Percentiles rank a stretch among this genome's conserved stretches.
Conservation (phyloP, 108 stramenopile species). For the Fragilaria radians region DNA sequence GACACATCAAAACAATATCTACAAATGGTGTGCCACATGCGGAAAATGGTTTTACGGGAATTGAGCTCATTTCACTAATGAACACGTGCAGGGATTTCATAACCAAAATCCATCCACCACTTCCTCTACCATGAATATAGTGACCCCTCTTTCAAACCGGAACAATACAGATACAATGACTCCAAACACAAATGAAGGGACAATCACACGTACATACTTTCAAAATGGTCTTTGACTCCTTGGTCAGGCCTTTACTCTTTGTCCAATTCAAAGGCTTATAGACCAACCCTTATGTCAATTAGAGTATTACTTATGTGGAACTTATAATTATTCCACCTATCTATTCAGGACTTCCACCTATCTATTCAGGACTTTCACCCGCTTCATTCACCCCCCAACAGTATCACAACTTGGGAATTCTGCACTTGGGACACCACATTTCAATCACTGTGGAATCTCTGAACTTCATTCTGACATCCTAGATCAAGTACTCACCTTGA, state of each 20-base stretch:
- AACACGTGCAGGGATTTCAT: not conserved
- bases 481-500: not conserved
- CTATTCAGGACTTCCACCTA: too few species aligned
- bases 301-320: too few species aligned
- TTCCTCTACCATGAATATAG: not conserved
- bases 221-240: not conserved
- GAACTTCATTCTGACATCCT: not conserved
- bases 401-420: not conserved
- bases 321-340: too few species aligned
- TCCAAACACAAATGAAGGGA: not conserved
- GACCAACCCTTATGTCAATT: too few species aligned
- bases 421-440: not conserved
- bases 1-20: not conserved
- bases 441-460: too few species aligned
- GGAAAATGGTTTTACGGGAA: not conserved
- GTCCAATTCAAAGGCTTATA: too few species aligned
- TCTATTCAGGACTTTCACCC: not conserved
- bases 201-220: not conserved
- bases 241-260: not conserved
- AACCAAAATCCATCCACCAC: not conserved
- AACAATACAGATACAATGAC: not conserved
- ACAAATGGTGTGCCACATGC: not conserved
- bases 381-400: not conserved
- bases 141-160: not conserved
- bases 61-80: not conserved